These are phyloP conservation scores for Fusarium kyushuense DNA, from an alignment of 2,329 filamentous ascomycete genomes.

Conservation along the genomic window DNA sequence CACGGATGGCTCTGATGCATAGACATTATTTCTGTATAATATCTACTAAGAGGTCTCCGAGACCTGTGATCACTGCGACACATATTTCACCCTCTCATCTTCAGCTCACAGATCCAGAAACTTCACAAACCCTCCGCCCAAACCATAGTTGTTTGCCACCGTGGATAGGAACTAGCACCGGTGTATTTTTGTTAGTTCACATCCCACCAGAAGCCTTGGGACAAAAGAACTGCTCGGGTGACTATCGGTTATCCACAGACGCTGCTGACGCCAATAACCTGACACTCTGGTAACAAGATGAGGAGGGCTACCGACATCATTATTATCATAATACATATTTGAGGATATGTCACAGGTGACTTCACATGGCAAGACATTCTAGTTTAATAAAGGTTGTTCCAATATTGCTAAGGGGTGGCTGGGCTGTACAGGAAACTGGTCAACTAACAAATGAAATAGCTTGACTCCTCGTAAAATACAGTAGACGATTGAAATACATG, in stretches of 20 bases:
- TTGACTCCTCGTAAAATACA: slow-evolving; percentile 21
- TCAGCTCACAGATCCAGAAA: too few relatives aligned
- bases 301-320: too few relatives aligned
- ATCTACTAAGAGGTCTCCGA: neutral
- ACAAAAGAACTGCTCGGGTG: too few relatives aligned
- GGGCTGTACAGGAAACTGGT: neutral
- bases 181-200: too few relatives aligned
- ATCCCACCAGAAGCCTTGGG: too few relatives aligned
- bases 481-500: slow-evolving; percentile 38
- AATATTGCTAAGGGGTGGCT: neutral
- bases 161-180: too few relatives aligned
- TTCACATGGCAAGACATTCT: slow-evolving; percentile 2
- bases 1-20: slow-evolving; percentile 47
- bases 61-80: slow-evolving; percentile 1
- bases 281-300: too few relatives aligned
- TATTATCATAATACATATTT: slow-evolving; percentile 24
- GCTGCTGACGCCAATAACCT: too few relatives aligned
- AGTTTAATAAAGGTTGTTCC: neutral
- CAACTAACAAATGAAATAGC: slow-evolving; percentile 4
- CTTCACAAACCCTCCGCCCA: too few relatives aligned
- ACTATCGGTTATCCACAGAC: too few relatives aligned
- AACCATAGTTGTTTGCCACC: too few relatives aligned
- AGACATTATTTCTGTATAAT: neutral
- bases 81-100: slow-evolving; percentile 12
- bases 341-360: neutral